These are phyloP conservation scores for Picochlorum sp. DNA, from an alignment of 139 green algal genomes.

Conservation along the genomic window DNA sequence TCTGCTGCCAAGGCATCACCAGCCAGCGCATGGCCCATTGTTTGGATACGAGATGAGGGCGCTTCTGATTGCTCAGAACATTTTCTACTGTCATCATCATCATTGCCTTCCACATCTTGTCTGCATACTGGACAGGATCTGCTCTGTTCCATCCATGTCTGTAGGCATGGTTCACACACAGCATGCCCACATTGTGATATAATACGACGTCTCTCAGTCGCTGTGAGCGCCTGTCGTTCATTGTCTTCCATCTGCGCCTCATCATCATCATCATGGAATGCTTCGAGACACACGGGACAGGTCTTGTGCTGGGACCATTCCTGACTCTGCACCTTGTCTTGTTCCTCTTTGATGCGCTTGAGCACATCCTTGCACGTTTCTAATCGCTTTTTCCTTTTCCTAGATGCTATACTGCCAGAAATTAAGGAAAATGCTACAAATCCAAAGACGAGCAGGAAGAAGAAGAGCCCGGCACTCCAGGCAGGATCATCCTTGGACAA, in stretches of 20 bases:
- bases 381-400: background rate
- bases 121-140: slow-evolving; percentile 46
- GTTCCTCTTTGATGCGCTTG: slow-evolving; percentile 19
- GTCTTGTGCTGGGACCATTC: slow-evolving; percentile 20
- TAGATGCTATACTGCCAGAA: slow-evolving; percentile 5
- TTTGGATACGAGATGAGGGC: background rate
- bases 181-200: slow-evolving; percentile 43
- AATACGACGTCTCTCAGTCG: slow-evolving; percentile 3
- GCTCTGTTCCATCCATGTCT: slow-evolving; percentile 26
- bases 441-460: slow-evolving; percentile 16
- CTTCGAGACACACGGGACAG: slow-evolving; percentile 40
- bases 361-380: background rate
- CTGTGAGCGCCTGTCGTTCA: too few relatives aligned
- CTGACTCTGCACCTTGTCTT: slow-evolving; percentile 27
- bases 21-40: background rate
- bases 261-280: background rate
- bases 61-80: background rate
- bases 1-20: slow-evolving; percentile 17
- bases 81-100: background rate
- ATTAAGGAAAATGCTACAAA: slow-evolving; percentile 2
- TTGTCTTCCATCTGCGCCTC: too few relatives aligned
- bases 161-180: slow-evolving; percentile 43
- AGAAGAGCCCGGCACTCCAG: slow-evolving; percentile 19
- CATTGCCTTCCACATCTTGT: slow-evolving; percentile 9
- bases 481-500: slow-evolving; percentile 7